phyloP scores from a whole-genome alignment of 768 basidiomycete species.

The Jaapia argillacea region DNA sequence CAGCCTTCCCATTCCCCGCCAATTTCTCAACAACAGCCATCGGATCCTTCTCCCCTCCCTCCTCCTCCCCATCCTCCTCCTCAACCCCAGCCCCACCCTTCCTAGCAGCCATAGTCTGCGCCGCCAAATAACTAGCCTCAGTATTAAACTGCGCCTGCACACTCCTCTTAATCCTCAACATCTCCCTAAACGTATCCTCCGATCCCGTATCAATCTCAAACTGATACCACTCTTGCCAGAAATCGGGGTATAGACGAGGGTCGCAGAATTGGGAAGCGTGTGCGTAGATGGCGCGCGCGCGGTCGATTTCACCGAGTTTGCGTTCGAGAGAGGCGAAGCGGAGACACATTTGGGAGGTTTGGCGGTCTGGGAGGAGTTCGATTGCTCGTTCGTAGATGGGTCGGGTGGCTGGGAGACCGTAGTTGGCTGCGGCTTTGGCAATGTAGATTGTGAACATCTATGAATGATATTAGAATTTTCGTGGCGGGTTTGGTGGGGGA shows the following conservation, averaged over 20 bases:
- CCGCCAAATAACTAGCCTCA: constrained; percentile 86
- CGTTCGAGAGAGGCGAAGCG: constrained; percentile 94
- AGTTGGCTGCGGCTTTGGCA: constrained; percentile 92
- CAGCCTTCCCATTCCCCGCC: constrained; percentile 36
- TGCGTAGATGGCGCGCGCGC: constrained; percentile 92
- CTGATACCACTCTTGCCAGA: constrained; percentile 95
- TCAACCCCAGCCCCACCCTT: constrained; percentile 43
- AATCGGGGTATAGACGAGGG: constrained; percentile 80
- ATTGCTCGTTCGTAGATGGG: constrained; percentile 95
- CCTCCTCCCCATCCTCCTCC: constrained; percentile 22
- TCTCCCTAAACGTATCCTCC: constrained; percentile 96
- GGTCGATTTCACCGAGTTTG: constrained; percentile 97
- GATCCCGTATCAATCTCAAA: constrained; percentile 99
- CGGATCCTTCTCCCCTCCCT: no score
- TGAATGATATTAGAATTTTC: constrained; percentile 1
- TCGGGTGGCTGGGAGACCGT: constrained; percentile 90
- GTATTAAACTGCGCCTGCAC: constrained; percentile 99
- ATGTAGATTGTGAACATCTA: constrained; percentile 98
- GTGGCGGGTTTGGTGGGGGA: not conserved
- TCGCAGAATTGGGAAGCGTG: constrained; percentile 99
- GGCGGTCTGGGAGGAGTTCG: constrained; percentile 84
- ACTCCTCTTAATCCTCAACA: constrained; percentile 92
- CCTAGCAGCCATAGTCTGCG: constrained; percentile 71
- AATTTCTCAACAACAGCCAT: constrained; percentile 83
- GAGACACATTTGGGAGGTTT: constrained; percentile 96